These are phyloP conservation scores for Metschnikowia hibisci DNA, from an alignment of 805 yeast genomes.

Conservation along the genomic window DNA sequence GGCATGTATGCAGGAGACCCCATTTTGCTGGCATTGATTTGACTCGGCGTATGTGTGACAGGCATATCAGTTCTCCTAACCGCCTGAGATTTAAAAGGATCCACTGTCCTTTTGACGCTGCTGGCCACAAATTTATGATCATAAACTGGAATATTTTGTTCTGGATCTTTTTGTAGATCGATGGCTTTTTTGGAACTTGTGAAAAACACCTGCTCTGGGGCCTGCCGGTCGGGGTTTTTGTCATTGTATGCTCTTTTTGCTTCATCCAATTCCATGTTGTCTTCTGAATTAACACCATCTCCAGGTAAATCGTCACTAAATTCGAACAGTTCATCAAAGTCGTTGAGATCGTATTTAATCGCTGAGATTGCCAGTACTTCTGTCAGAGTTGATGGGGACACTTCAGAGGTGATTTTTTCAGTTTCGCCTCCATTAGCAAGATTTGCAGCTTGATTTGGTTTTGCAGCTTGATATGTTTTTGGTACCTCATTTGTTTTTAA, in stretches of 20 bases:
- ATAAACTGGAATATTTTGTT: conserved; percentile 46
- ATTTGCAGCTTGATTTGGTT: too few relatives aligned
- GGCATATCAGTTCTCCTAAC: conserved; percentile 42
- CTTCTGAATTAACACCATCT: conserved; percentile 17
- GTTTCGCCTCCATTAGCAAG: too few relatives aligned
- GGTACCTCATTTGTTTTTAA: neutral
- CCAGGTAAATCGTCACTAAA: conserved; percentile 38
- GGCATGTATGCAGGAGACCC: conserved; percentile 3
- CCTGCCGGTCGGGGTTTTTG: neutral
- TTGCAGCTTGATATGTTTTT: neutral
- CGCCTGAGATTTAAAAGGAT: conserved; percentile 66
- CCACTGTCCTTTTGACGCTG: conserved; percentile 51
- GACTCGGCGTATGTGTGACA: conserved; percentile 9
- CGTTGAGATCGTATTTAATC: conserved; percentile 22
- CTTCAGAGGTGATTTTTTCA: neutral
- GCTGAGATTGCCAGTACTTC: conserved; percentile 1
- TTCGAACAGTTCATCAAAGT: conserved; percentile 38
- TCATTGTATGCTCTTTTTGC: neutral
- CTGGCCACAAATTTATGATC: conserved; percentile 47
- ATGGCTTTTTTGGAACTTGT: conserved; percentile 19
- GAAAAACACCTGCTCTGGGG: conserved; percentile 18
- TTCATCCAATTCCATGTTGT: conserved; percentile 2
- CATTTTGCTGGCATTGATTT: conserved; percentile 8
- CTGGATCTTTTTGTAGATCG: conserved; percentile 16
- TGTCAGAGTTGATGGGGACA: too few relatives aligned